These are phyloP conservation scores for Aureobasidium sp. DNA, from an alignment of 2,329 filamentous ascomycete genomes.

Conservation along the genomic window DNA sequence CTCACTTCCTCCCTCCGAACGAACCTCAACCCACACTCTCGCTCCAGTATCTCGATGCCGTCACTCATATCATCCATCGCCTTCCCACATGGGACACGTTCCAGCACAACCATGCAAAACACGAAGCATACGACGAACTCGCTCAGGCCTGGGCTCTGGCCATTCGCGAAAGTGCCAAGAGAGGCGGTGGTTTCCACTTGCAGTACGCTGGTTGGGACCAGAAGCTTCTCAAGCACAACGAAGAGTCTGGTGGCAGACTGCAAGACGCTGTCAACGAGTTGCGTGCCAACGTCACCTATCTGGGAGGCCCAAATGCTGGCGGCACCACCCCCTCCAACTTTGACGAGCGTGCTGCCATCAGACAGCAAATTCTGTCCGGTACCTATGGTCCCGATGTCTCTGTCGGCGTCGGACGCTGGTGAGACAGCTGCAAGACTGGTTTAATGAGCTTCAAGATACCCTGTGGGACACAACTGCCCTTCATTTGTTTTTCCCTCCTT, in stretches of 20 bases:
- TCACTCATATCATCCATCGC: constrained; percentile 80
- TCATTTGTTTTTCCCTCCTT: neutral
- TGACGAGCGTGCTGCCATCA: constrained; percentile 37
- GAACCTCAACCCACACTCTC: constrained; percentile 78
- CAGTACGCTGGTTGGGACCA: constrained; percentile 92
- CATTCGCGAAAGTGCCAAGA: constrained; percentile 82
- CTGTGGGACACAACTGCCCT: constrained; percentile 4
- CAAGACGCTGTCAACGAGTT: constrained; percentile 72
- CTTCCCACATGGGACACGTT: constrained; percentile 86
- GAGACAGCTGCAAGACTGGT: constrained; percentile 18
- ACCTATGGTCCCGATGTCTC: constrained; percentile 43
- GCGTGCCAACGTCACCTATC: constrained; percentile 43
- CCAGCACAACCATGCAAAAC: constrained; percentile 83
- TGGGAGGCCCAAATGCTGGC: constrained; percentile 16
- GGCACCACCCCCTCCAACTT: constrained; percentile 19
- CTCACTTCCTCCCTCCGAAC: constrained; percentile 86
- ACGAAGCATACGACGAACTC: constrained; percentile 93
- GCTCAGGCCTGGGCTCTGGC: constrained; percentile 87
- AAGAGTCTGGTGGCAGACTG: constrained; percentile 73
- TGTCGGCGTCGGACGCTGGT: constrained; percentile 50
- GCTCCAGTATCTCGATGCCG: constrained; percentile 78
- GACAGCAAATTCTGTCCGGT: constrained; percentile 37
- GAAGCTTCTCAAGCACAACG: constrained; percentile 76
- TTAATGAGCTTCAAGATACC: constrained; percentile 11
- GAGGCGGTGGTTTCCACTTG: constrained; percentile 79